A percentile compares a stretch with the other conserved stretches of the same genome.
These are phyloP conservation scores for Dendryphion nanum DNA, from an alignment of 2,329 filamentous ascomycete species.

Conservation along the genomic window DNA sequence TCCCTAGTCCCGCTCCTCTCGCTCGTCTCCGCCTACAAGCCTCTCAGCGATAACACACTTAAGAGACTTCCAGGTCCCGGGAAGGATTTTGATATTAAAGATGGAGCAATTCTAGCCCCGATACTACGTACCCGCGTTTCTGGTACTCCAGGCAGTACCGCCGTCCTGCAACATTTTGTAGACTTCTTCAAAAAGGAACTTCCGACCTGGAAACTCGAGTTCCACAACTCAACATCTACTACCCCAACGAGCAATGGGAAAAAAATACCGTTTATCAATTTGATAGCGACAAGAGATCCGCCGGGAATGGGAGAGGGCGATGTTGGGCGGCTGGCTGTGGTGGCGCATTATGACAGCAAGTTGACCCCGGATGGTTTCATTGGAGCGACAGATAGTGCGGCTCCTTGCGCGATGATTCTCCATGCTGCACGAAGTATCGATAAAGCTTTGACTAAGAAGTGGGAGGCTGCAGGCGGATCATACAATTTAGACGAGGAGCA, in stretches of 20 bases:
- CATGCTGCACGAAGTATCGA: constrained; percentile 82
- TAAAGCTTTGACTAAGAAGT: constrained; percentile 77
- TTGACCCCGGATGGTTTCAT: constrained; percentile 81
- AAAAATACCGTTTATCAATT: constrained; percentile 79
- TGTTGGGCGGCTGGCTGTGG: constrained; percentile 78
- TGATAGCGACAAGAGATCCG: constrained; percentile 88
- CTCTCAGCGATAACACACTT: constrained; percentile 74
- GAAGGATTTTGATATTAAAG: constrained; percentile 76
- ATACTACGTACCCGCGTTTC: constrained; percentile 87
- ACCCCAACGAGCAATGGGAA: constrained; percentile 74
- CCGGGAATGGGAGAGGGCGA: constrained; percentile 74
- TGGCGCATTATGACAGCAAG: constrained; percentile 93
- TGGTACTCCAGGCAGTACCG: constrained; percentile 73
- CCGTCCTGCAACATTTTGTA: constrained; percentile 78
- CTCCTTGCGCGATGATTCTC: constrained; percentile 90
- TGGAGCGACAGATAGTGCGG: constrained; percentile 89
- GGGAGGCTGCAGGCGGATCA: constrained; percentile 56
- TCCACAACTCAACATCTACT: constrained; percentile 83
- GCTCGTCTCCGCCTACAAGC: constrained; percentile 50
- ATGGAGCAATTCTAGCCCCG: constrained; percentile 75
- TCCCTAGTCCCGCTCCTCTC: constrained; percentile 23
- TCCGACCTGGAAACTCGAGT: constrained; percentile 74
- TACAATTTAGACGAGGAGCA: constrained; percentile 61
- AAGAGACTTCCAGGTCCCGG: constrained; percentile 67
- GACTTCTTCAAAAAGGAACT: constrained; percentile 77